Evolutionary conservation across 768 basidiomycete genomes (phyloP), one percentile per base, ranked within the genome.

Genomic region (Kwoniella sp.): DNA sequence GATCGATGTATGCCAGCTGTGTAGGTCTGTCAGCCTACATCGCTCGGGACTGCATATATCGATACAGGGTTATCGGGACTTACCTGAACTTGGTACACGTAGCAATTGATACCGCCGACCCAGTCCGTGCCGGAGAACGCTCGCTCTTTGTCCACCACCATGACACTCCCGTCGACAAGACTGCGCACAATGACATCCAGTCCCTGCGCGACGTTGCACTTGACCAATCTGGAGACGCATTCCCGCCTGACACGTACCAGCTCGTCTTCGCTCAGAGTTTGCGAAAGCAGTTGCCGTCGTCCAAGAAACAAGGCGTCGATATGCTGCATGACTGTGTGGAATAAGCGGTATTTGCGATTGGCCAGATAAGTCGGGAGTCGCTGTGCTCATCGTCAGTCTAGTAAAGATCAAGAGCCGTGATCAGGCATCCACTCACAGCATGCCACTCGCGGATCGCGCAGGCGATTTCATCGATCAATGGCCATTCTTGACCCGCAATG

Each of bases 391-490:
- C n/a, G 27, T 59, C 33, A 60, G 52, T 14, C 38, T 28, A 2
- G 34, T 28, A 34, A 36, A n/a, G 12, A 31, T 14, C 17, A 37
- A 32, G 3, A 6, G 5, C 17, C 25, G 29, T 19, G 6, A 11
- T 15, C 17, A 26, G n/a, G 14, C 7, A 10, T 7, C 25, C 2
- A 50, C 65, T 56, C 28, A 63, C 59, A 17, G 39, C 55, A 46
- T 93, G 87, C 91, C 92, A 98, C 81, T 98, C 93, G 32, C 93
- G 84, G 37, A 98, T 77, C 0, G 93, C 92, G 7, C 89, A 93
- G 0, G 93, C 89, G 60, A 98, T 93, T 77, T 98, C 93, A 75
- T 98, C 93, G 44, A 98, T 83, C 68, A 98, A 85, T 9, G 93
- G 93, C 67, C 95, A 91, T 2, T 73, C 77, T 19, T 80, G 78